Conservation (phyloP, 371 early-diverging fungal genomes). For the Apophysomyces variabilis region DNA sequence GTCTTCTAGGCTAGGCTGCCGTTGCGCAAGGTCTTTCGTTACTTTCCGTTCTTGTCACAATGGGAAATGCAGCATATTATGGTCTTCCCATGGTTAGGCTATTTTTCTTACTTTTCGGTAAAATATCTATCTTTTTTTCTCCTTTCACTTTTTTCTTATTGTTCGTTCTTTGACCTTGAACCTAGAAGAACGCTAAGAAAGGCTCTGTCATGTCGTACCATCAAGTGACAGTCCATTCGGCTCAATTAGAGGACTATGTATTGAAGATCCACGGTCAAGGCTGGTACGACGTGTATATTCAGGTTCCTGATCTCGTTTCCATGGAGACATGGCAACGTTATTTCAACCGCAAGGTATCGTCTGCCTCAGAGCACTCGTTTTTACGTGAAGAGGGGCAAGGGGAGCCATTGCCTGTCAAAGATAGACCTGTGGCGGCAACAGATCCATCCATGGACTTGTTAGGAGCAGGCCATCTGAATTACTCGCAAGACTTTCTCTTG, state of each 20-base stretch:
- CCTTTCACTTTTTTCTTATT: background rate
- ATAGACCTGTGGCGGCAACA: background rate
- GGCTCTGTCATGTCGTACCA: conserved; percentile 53
- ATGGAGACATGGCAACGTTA: conserved; percentile 53
- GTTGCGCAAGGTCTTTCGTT: conserved; percentile 55
- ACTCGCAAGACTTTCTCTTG: conserved; percentile 6
- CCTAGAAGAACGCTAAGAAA: conserved; percentile 50
- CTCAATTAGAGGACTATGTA: conserved; percentile 54
- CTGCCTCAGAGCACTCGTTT: background rate
- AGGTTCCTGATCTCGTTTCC: conserved; percentile 51
- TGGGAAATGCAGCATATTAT: conserved; percentile 66
- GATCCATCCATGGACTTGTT: too few species aligned
- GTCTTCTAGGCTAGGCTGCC: conserved; percentile 51
- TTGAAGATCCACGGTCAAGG: conserved; percentile 56
- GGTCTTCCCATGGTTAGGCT: conserved; percentile 58
- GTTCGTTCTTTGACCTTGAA: background rate
- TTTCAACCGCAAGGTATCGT: conserved; percentile 31
- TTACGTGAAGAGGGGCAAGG: background rate
- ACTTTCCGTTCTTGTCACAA: conserved; percentile 55
- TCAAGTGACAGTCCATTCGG: conserved; percentile 49
- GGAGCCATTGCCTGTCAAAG: background rate
- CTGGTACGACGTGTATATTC: conserved; percentile 54
- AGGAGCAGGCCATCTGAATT: background rate
- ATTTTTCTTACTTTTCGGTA: conserved; percentile 60
- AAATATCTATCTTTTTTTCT: background rate